Conservation (phyloP, 2,329 filamentous ascomycete genomes). For the Aurifilum marmelostoma region DNA sequence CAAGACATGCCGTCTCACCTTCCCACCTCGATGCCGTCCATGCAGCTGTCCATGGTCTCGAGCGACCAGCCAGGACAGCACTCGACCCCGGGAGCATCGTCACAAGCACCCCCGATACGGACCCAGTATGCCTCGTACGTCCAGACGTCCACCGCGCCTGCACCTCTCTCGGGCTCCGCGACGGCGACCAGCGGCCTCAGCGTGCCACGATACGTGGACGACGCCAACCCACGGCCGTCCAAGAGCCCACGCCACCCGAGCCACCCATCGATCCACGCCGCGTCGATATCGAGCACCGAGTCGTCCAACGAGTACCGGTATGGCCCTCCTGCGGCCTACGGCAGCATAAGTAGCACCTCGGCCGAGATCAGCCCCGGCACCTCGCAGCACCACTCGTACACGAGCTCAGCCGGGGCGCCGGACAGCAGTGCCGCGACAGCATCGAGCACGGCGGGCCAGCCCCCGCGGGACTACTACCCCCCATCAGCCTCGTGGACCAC, state of each 20-base stretch:
- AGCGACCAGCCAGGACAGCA: conserved; percentile 48
- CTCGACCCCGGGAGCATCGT: conserved; percentile 8
- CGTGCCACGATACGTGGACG: conserved; percentile 61
- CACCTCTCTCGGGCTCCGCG: conserved; percentile 51
- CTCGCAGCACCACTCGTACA: conserved; percentile 33
- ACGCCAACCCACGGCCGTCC: conserved; percentile 52
- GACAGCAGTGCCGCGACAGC: conserved; percentile 24
- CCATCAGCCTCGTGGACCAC: conserved; percentile 56
- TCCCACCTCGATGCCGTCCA: conserved; percentile 57
- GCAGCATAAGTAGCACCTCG: conserved; percentile 38
- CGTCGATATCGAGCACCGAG: conserved; percentile 53
- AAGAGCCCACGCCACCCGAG: conserved; percentile 60
- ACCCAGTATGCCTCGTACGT: conserved; percentile 59
- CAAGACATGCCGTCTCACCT: conserved; percentile 58
- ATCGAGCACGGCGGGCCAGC: conserved; percentile 34
- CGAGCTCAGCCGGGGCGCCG: conserved; percentile 25
- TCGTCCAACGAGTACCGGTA: conserved; percentile 60
- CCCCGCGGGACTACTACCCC: conserved; percentile 58
- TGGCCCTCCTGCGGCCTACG: conserved; percentile 47
- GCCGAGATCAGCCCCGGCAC: conserved; percentile 43
- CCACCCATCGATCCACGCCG: conserved; percentile 58
- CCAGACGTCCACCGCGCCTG: conserved; percentile 52
- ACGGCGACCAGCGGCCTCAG: conserved; percentile 52
- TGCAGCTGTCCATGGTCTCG: conserved; percentile 54
- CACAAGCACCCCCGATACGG: conserved; percentile 46